Percentiles rank a stretch among this genome's conserved stretches.
phyloP scores from a whole-genome alignment of 2,329 filamentous ascomycete species.

The Curvularia verruculosa region DNA sequence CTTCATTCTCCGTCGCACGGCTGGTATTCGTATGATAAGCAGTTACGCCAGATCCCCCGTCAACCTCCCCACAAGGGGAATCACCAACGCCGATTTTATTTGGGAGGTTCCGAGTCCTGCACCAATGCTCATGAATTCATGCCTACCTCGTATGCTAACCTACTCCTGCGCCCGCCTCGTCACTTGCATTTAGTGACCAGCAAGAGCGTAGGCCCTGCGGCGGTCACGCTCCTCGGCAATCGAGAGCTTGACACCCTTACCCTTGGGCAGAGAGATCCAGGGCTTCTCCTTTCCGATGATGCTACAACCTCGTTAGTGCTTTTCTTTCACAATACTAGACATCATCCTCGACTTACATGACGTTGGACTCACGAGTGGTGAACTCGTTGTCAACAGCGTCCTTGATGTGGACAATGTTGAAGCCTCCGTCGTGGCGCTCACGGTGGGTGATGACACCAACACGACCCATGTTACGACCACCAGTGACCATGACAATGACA shows the following conservation, averaged over 20 bases:
- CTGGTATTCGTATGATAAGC: slow-evolving; percentile 46
- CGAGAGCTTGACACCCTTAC: slow-evolving; percentile 97
- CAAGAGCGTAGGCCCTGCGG: slow-evolving; percentile 73
- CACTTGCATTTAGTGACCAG: slow-evolving; percentile 56
- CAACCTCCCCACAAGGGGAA: slow-evolving; percentile 41
- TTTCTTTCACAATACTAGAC: no score
- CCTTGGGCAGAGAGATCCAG: slow-evolving; percentile 99
- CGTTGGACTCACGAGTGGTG: slow-evolving; percentile 98
- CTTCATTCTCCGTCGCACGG: slow-evolving; percentile 20
- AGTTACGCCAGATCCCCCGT: slow-evolving; percentile 36
- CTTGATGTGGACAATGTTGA: slow-evolving; percentile 99
- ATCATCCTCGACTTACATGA: slow-evolving; percentile 65
- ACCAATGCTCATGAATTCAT: slow-evolving; percentile 37
- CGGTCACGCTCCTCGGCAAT: slow-evolving; percentile 99
- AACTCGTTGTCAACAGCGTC: slow-evolving; percentile 99
- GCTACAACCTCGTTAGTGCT: slow-evolving; percentile 39
- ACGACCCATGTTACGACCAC: slow-evolving; percentile 99
- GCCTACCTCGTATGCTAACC: slow-evolving; percentile 36
- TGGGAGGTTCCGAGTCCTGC: slow-evolving; percentile 34
- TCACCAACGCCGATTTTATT: slow-evolving; percentile 44
- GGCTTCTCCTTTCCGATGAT: slow-evolving; percentile 98
- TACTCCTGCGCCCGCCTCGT: slow-evolving; percentile 19
- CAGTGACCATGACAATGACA: slow-evolving; percentile 96
- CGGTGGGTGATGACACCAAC: slow-evolving; percentile 99
- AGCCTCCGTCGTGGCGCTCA: slow-evolving; percentile 99